Evolutionary conservation across 768 basidiomycete genomes (phyloP).

Genomic region (Amanita inopinata): DNA sequence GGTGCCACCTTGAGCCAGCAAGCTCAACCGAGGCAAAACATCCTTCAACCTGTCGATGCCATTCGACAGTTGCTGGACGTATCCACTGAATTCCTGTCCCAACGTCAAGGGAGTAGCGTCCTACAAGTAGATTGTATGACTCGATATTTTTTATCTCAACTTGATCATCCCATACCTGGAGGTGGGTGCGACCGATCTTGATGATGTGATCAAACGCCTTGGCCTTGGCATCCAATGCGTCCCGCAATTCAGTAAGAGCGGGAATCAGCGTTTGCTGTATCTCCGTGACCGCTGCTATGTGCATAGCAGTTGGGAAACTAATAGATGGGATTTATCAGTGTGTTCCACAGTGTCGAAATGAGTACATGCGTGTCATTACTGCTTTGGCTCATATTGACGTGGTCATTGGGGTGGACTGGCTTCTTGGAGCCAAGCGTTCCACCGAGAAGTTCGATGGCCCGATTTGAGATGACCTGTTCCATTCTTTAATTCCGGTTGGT

Average conservation of each 20-base stretch:
- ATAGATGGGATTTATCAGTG: background rate
- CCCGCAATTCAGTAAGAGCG: conserved; percentile 73
- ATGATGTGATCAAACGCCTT: conserved; percentile 85
- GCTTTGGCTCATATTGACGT: conserved; percentile 98
- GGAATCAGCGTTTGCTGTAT: conserved; percentile 73
- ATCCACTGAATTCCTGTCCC: conserved; percentile 98
- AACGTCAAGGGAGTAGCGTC: conserved; percentile 97
- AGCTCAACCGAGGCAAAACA: conserved; percentile 75
- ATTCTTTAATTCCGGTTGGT: conserved; percentile 2
- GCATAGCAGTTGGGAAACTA: conserved; percentile 99
- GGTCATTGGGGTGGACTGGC: conserved; percentile 98
- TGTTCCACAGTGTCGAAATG: background rate
- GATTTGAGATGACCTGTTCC: conserved; percentile 89
- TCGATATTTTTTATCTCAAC: background rate
- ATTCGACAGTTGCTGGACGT: conserved; percentile 90
- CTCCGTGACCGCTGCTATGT: conserved; percentile 91
- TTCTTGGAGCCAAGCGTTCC: conserved; percentile 93
- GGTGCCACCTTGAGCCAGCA: conserved; percentile 95
- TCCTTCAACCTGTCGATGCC: conserved; percentile 79
- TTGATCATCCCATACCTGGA: conserved; percentile 43
- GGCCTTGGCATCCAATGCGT: conserved; percentile 76
- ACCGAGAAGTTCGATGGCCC: conserved; percentile 94
- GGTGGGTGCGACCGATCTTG: conserved; percentile 96
- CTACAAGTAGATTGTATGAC: conserved; percentile 25
- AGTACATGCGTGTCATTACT: conserved; percentile 89